phyloP scores from a whole-genome alignment of 345 rosid genomes.

The Turritis glabra region DNA sequence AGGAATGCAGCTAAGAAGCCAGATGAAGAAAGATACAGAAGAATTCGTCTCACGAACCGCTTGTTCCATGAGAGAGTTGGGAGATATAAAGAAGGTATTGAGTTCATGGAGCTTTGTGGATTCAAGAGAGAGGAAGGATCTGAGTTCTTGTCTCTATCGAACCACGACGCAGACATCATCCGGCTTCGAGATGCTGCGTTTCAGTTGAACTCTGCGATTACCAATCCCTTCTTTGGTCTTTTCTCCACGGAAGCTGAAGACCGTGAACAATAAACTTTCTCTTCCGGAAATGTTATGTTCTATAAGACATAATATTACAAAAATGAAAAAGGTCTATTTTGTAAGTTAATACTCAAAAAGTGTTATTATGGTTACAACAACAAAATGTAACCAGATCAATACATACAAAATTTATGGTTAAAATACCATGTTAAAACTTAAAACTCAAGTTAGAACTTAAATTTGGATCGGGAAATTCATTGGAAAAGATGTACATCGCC shows the following conservation, averaged over 20 bases:
- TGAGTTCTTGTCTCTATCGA: conserved; percentile 53
- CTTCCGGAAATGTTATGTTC: not conserved
- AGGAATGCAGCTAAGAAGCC: conserved; percentile 63
- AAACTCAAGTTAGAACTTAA: not conserved
- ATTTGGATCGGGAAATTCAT: no score
- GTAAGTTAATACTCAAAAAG: not conserved
- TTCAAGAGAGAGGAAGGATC: conserved; percentile 59
- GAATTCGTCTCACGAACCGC: conserved; percentile 62
- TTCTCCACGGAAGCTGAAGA: conserved; percentile 32
- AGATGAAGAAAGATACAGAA: conserved; percentile 64
- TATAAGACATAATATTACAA: no score
- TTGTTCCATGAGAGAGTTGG: conserved; percentile 75
- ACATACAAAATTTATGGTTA: not conserved
- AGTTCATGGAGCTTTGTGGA: conserved; percentile 88
- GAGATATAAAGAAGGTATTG: conserved; percentile 53
- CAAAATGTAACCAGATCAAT: not conserved
- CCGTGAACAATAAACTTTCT: not conserved
- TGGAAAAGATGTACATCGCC: no score
- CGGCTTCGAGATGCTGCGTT: conserved; percentile 56
- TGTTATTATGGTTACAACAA: not conserved
- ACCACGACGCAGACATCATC: conserved; percentile 47
- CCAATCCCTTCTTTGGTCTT: conserved; percentile 80
- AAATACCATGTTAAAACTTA: not conserved
- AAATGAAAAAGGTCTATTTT: not conserved
- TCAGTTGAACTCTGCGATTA: conserved; percentile 55